Evolutionary conservation across 495 filamentous ascomycete genomes (phyloP).

Genomic region (Neurospora intermedia): DNA sequence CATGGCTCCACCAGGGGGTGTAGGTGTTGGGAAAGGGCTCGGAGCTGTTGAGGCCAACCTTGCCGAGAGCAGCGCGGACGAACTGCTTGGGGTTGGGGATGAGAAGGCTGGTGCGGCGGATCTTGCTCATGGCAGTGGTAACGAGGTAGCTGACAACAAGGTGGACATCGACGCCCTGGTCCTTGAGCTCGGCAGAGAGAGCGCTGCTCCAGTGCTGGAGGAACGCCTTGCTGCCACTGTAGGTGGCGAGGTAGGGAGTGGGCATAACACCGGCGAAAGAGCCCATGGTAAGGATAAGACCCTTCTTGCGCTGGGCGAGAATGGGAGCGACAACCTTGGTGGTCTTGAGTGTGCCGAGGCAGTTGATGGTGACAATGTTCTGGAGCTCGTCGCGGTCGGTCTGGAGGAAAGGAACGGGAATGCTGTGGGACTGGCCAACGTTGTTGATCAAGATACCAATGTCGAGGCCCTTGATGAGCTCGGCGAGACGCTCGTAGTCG

Average conservation of each 20-base stretch:
- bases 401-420: constrained; percentile 78
- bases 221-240: constrained; percentile 97
- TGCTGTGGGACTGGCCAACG: constrained; percentile 85
- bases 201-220: constrained; percentile 91
- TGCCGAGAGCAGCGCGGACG: constrained; percentile 65
- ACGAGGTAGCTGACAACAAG: constrained; percentile 86
- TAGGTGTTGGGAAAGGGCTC: constrained; percentile 67
- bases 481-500: constrained; percentile 64
- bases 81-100: constrained; percentile 77
- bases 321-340: constrained; percentile 77
- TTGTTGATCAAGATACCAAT: constrained; percentile 92
- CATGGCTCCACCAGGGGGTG: constrained; percentile 90
- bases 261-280: constrained; percentile 86
- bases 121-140: constrained; percentile 91
- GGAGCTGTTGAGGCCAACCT: constrained; percentile 70
- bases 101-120: constrained; percentile 60
- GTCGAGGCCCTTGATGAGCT: constrained; percentile 60
- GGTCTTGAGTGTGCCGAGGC: constrained; percentile 72
- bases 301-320: constrained; percentile 71
- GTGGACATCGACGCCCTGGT: constrained; percentile 70
- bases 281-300: constrained; percentile 93
- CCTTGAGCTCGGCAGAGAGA: constrained; percentile 71
- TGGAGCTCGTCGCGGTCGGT: constrained; percentile 69
- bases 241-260: constrained; percentile 87
- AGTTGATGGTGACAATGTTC: constrained; percentile 92